Evolutionary conservation across 768 basidiomycete genomes (phyloP).

Genomic region (Kondoa subrosea): DNA sequence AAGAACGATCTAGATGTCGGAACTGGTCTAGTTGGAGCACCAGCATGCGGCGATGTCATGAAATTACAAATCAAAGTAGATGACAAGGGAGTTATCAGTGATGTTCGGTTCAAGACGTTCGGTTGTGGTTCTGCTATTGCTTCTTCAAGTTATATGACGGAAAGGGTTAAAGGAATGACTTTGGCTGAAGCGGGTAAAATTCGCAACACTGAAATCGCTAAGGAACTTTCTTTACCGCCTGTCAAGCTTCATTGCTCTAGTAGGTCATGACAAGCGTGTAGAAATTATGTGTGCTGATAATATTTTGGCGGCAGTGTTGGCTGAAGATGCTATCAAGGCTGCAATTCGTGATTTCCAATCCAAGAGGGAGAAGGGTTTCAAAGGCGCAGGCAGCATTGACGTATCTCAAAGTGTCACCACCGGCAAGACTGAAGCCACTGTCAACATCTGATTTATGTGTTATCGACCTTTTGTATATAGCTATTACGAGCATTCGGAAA

Average conservation of each 20-base stretch:
- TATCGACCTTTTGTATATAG: not conserved
- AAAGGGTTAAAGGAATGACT: conserved; percentile 85
- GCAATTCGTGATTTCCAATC: conserved; percentile 89
- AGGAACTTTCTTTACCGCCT: conserved; percentile 83
- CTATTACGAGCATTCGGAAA: too few relatives aligned
- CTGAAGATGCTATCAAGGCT: conserved; percentile 95
- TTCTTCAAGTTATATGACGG: conserved; percentile 95
- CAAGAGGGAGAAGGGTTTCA: conserved; percentile 49
- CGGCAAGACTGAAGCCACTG: conserved; percentile 16
- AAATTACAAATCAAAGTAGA: conserved; percentile 86
- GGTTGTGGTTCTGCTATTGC: conserved; percentile 97
- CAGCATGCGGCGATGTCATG: conserved; percentile 29
- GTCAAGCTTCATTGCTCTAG: conserved; percentile 93
- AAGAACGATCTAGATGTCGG: conserved; percentile 84
- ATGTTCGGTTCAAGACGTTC: conserved; percentile 99
- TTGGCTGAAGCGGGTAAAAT: conserved; percentile 89
- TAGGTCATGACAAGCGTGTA: conserved; percentile 36
- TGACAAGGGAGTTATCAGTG: conserved; percentile 82
- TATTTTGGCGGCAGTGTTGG: conserved; percentile 48
- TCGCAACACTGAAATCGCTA: conserved; percentile 98
- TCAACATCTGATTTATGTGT: not conserved
- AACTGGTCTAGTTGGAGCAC: conserved; percentile 67
- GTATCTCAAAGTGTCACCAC: conserved; percentile 28
- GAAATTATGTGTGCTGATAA: not conserved
- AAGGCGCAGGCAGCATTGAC: conserved; percentile 53